These are phyloP conservation scores for Boechera retrofracta DNA, from an alignment of 345 rosid genomes.

Conservation along the genomic window DNA sequence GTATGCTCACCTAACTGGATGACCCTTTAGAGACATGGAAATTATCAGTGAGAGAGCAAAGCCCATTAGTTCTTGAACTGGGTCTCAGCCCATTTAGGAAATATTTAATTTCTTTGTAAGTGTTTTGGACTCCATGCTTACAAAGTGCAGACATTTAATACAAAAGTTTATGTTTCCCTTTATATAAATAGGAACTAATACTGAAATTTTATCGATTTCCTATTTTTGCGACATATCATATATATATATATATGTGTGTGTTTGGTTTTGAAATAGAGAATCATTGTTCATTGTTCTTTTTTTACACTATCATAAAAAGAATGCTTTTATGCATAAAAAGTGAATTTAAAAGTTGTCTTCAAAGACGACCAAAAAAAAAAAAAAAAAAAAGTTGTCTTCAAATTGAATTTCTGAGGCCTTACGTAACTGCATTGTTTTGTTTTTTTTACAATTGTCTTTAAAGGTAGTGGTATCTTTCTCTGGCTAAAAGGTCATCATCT, in stretches of 20 bases:
- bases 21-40: too few relatives aligned
- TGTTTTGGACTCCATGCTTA: too few relatives aligned
- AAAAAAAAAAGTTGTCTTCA: background rate
- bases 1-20: too few relatives aligned
- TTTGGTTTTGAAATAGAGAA: background rate
- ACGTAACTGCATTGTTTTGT: background rate
- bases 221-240: background rate
- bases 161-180: background rate
- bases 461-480: too few relatives aligned
- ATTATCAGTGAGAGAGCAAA: background rate
- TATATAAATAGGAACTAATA: background rate
- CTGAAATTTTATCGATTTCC: background rate
- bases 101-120: background rate
- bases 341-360: background rate
- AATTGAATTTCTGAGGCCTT: background rate
- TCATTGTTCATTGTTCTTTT: slow-evolving; percentile 6
- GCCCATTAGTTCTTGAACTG: slow-evolving; percentile 9
- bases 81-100: background rate
- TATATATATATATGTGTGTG: background rate
- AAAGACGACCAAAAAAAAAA: background rate
- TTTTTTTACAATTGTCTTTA: too few relatives aligned
- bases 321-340: background rate
- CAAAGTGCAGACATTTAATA: background rate
- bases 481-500: too few relatives aligned
- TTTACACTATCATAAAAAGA: background rate